Evolutionary conservation across 108 stramenopile species (phyloP).

Genomic region (Nitzschia sp.): DNA sequence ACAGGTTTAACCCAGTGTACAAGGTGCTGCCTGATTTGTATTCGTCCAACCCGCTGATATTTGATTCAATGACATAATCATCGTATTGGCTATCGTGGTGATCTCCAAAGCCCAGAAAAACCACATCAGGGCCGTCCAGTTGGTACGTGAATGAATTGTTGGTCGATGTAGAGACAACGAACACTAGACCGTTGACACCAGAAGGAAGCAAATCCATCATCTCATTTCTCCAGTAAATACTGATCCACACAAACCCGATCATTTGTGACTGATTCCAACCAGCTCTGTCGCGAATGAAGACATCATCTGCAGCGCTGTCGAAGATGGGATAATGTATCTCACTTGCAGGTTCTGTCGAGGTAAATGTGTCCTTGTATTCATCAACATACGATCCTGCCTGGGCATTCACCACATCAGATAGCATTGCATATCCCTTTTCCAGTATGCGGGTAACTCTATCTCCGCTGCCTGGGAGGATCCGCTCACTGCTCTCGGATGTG

Average conservation of each 20-base stretch:
- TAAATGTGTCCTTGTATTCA: too few relatives aligned
- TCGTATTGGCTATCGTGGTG: constrained; percentile 17
- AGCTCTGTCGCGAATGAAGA: neutral
- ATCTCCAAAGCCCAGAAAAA: constrained; percentile 28
- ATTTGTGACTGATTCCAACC: too few relatives aligned
- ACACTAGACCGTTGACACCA: constrained; percentile 27
- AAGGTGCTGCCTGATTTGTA: neutral
- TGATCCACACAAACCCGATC: too few relatives aligned
- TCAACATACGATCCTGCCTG: too few relatives aligned
- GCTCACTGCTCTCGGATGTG: too few relatives aligned
- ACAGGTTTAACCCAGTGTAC: constrained; percentile 10
- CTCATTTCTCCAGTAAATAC: neutral
- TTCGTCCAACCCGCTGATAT: neutral
- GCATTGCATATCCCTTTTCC: too few relatives aligned
- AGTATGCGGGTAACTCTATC: too few relatives aligned
- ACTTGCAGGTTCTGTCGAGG: constrained; percentile 28
- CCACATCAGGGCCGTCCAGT: constrained; percentile 26
- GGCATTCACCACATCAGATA: too few relatives aligned
- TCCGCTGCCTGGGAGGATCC: too few relatives aligned
- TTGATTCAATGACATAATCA: constrained; percentile 12
- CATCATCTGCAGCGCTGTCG: constrained; percentile 8
- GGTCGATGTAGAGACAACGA: constrained; percentile 35
- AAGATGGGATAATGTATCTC: constrained; percentile 47
- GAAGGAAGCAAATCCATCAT: constrained; percentile 5
- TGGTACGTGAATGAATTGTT: constrained; percentile 30